Percentiles rank a stretch among this genome's conserved stretches.
Evolutionary conservation across 2,329 filamentous ascomycete species (phyloP).

Genomic region (Harringtonia lauricola): DNA sequence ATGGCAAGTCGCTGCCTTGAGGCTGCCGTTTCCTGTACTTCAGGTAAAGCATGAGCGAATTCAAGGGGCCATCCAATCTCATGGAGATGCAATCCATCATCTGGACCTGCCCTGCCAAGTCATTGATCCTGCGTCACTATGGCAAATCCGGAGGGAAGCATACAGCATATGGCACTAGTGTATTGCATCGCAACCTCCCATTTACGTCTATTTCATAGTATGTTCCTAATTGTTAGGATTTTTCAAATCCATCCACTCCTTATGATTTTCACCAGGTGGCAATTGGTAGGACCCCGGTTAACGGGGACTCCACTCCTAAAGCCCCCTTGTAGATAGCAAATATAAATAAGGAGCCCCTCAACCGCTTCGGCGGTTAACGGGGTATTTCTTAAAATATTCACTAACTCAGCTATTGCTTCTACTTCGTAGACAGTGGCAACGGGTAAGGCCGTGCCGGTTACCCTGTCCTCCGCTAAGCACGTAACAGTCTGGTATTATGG

Average conservation of each 20-base stretch:
- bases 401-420: too few species aligned
- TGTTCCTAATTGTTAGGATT: background rate
- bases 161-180: constrained; percentile 3
- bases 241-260: background rate
- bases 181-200: constrained; percentile 1
- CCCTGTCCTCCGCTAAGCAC: too few species aligned
- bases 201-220: constrained; percentile 1
- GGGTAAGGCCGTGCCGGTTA: too few species aligned
- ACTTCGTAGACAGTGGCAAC: too few species aligned
- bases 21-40: constrained; percentile 11
- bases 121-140: constrained; percentile 20
- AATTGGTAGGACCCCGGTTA: too few species aligned
- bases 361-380: too few species aligned
- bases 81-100: constrained; percentile 21
- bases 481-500: too few species aligned
- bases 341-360: too few species aligned
- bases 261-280: too few species aligned
- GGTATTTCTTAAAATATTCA: too few species aligned
- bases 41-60: constrained; percentile 14
- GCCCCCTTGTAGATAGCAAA: too few species aligned
- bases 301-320: too few species aligned
- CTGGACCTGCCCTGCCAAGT: constrained; percentile 20
- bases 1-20: constrained; percentile 14
- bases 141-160: constrained; percentile 21
- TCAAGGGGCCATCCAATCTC: constrained; percentile 14